Conservation (phyloP, 225 moss, liverwort and hornwort genomes). For the Climacium dendroides region DNA sequence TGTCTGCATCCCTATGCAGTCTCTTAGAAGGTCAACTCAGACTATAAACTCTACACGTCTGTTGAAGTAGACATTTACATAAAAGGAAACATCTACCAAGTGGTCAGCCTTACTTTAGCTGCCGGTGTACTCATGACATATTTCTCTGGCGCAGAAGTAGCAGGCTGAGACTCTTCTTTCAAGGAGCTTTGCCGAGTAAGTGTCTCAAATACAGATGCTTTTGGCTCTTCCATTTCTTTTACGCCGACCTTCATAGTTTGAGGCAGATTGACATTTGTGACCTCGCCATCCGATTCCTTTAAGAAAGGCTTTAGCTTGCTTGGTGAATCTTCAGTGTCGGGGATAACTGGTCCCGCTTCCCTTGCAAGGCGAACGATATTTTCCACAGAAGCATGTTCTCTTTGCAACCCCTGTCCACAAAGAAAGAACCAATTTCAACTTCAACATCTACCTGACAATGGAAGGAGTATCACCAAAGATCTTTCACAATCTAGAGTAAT, state of each 20-base stretch:
- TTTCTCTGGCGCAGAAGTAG: constrained; percentile 1
- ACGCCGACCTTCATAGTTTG: neutral
- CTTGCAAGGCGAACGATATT: constrained; percentile 84
- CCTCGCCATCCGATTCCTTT: neutral
- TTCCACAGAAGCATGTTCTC: constrained; percentile 84
- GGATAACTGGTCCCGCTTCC: constrained; percentile 65
- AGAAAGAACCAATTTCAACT: neutral
- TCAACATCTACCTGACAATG: neutral
- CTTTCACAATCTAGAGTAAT: neutral
- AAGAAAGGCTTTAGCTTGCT: neutral
- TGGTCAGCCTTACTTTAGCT: constrained; percentile 35
- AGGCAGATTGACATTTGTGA: neutral
- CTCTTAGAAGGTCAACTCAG: neutral
- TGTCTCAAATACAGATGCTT: constrained; percentile 46
- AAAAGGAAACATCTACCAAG: neutral
- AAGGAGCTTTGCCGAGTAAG: constrained; percentile 66
- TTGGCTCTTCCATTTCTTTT: constrained; percentile 32
- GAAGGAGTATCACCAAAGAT: neutral
- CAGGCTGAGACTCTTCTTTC: neutral
- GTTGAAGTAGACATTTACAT: neutral
- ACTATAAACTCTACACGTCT: neutral
- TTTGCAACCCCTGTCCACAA: constrained; percentile 59
- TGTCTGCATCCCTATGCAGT: neutral
- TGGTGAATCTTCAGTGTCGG: neutral
- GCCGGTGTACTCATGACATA: constrained; percentile 89